A percentile compares a stretch with the other conserved stretches of the same genome.
These are phyloP conservation scores for Tinospora cordifolia DNA, from an alignment of 164 flowering plant species.

Conservation along the genomic window DNA sequence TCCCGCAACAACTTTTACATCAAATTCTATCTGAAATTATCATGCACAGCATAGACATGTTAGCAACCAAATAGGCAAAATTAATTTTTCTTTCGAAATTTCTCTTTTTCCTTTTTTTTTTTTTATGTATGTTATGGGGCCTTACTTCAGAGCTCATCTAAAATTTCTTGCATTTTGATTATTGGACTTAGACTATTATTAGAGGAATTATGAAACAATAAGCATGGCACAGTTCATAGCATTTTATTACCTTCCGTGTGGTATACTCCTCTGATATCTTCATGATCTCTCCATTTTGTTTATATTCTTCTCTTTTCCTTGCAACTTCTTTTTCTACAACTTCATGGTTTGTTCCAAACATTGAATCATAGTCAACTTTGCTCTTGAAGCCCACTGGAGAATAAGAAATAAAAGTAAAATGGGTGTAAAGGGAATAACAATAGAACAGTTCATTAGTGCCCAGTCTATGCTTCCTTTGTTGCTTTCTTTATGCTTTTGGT, in stretches of 20 bases:
- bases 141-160: not conserved
- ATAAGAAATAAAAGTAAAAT: too few species aligned
- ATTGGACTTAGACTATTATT: not conserved
- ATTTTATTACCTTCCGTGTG: constrained; percentile 26
- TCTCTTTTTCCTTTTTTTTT: not conserved
- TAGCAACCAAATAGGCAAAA: constrained; percentile 3
- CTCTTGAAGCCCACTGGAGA: constrained; percentile 53
- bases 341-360: too few species aligned
- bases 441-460: too few species aligned
- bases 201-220: not conserved
- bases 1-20: constrained; percentile 30
- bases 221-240: not conserved
- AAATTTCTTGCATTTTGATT: not conserved
- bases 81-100: not conserved
- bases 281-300: constrained; percentile 22
- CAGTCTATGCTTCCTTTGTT: constrained; percentile 1
- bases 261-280: constrained; percentile 23
- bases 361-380: constrained; percentile 37
- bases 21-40: constrained; percentile 34
- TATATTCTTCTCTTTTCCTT: too few species aligned
- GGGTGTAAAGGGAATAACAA: too few species aligned
- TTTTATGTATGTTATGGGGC: not conserved
- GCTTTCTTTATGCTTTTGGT: not conserved
- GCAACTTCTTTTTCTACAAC: too few species aligned
- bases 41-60: not conserved